Base-by-base conservation (phyloP, 768 basidiomycete genomes). In the Lactarius tabidus region DNA sequence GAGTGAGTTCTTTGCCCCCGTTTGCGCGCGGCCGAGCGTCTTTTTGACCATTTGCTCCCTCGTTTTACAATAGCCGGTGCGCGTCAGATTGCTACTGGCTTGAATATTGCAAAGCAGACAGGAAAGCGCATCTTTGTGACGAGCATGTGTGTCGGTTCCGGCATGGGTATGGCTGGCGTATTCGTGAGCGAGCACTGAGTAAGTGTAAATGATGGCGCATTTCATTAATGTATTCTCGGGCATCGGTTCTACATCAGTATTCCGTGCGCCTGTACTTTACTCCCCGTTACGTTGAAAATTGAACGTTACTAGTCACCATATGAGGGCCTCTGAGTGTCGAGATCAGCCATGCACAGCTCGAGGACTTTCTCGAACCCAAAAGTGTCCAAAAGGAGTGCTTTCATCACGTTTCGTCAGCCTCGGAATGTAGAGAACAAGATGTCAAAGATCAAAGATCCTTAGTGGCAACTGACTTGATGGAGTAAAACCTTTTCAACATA, bases 101-200 rank as follows among this genome's bases (percentile, higher is more conserved):
- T 92, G 67, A 87, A 83, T 72, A 87, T 93, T 57, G 88, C 90
- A 14, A 93, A 87, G 80, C 85, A 91, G 75, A 88, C 85, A 55
- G 83, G 82, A 18, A 81, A 81, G 28, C 88, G 88, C 73, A 78
- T 96, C 67, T 94, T 96, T 69, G 87, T 90, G 36, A 95, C 92
- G 2, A 88, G 85, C 69, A 96, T 96, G 94, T 95, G 93, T 73
- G 88, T 94, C 71, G 93, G 92, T 8, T 85, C 84, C 17, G 91
- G 93, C 28, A 93, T 94, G 90, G 91, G 92, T 41, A 93, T 94
- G 90, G 91, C 91, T 36, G 90, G 85, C 53, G 80, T 94, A 2
- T 89, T 94, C 71, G 90, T 92, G 62, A 91, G 80, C 75, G 93
- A 95, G 82, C 87, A 93, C 70, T 93, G 71, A 77, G 64, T 31